A percentile compares a stretch with the other conserved stretches of the same genome.
These are phyloP conservation scores for Conoideocrella luteorostrata DNA, from an alignment of 2,329 filamentous ascomycete species.

Conservation along the genomic window DNA sequence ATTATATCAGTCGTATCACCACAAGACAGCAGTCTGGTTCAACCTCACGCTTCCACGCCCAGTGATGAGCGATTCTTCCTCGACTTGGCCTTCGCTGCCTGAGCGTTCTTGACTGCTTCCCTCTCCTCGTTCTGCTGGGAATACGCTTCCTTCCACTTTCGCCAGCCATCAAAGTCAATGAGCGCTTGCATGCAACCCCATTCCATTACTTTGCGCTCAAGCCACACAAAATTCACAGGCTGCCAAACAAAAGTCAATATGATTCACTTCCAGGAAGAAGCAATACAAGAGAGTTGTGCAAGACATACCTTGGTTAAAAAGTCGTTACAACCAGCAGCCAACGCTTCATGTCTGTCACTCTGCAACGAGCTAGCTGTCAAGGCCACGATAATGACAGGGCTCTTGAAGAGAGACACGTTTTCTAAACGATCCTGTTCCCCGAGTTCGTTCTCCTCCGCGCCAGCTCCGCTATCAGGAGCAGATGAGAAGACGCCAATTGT, in stretches of 20 bases:
- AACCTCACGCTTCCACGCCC: background rate
- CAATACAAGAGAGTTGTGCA: background rate
- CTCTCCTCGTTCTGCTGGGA: conserved; percentile 39
- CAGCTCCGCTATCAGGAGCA: conserved; percentile 48
- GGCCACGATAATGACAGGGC: conserved; percentile 94
- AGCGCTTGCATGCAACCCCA: conserved; percentile 99
- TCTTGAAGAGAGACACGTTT: conserved; percentile 75
- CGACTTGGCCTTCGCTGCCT: conserved; percentile 28
- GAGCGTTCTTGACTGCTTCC: conserved; percentile 35
- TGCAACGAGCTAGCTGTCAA: conserved; percentile 91
- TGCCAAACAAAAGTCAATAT: conserved; percentile 30
- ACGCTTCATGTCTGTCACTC: conserved; percentile 88
- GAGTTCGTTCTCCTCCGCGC: conserved; percentile 38
- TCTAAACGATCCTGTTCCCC: conserved; percentile 63
- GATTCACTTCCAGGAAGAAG: background rate
- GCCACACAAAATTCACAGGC: conserved; percentile 97
- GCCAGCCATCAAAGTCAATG: conserved; percentile 97
- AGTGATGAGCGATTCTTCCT: conserved; percentile 40
- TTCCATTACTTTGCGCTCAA: conserved; percentile 96
- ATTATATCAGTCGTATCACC: background rate
- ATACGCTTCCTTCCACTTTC: conserved; percentile 84
- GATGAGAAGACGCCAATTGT: conserved; percentile 85
- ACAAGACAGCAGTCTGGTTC: background rate
- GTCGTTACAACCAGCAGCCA: conserved; percentile 95
- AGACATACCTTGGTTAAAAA: conserved; percentile 84